Conservation (phyloP, 768 basidiomycete species). For the Agaricus subrufescens region DNA sequence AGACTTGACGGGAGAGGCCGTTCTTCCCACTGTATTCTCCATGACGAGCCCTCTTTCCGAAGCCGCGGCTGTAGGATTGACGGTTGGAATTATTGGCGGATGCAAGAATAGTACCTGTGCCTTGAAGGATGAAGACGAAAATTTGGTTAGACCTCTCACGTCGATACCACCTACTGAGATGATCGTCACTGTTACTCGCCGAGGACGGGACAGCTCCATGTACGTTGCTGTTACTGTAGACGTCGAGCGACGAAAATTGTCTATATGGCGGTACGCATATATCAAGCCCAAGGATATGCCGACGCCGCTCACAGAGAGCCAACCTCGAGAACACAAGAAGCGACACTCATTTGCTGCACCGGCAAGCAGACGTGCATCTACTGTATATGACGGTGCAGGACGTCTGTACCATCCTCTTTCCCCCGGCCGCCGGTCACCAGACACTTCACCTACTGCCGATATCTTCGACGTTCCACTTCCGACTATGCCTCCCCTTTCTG, state of each 20-base stretch:
- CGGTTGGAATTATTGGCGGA: conserved; percentile 53
- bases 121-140: conserved; percentile 53
- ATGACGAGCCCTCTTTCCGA: conserved; percentile 76
- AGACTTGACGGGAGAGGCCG: conserved; percentile 55
- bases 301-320: conserved; percentile 6
- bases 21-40: conserved; percentile 78
- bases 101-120: conserved; percentile 26
- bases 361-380: conserved; percentile 35
- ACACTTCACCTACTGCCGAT: conserved; percentile 29
- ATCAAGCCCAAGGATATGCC: conserved; percentile 48
- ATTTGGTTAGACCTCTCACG: conserved; percentile 42
- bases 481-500: conserved; percentile 37
- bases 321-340: conserved; percentile 26
- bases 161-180: conserved; percentile 61
- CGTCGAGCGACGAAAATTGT: conserved; percentile 43
- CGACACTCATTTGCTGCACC: conserved; percentile 33
- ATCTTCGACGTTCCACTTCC: conserved; percentile 22
- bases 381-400: conserved; percentile 29
- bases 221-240: conserved; percentile 58
- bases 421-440: conserved; percentile 27
- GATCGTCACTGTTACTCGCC: conserved; percentile 45
- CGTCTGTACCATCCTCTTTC: conserved; percentile 33
- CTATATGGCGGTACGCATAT: conserved; percentile 73
- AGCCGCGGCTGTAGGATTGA: conserved; percentile 64
- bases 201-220: conserved; percentile 32